Evolutionary conservation across 2,329 filamentous ascomycete genomes (phyloP).

Genomic region (Fusarium paranaense): DNA sequence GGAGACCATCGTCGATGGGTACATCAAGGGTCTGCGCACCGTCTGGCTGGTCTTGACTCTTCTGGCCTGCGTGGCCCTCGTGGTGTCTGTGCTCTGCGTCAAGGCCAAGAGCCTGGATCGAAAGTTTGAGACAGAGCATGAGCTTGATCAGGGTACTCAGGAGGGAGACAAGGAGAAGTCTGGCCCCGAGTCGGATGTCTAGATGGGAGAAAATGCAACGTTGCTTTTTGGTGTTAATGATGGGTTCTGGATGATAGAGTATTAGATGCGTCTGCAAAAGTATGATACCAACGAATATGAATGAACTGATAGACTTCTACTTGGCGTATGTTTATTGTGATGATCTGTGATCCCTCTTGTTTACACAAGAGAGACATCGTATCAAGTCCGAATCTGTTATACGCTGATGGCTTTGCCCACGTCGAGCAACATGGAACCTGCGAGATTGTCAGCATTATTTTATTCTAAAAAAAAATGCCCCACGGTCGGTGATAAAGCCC

Average conservation of each 20-base stretch:
- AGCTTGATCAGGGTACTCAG: slow-evolving; percentile 1
- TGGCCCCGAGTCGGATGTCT: slow-evolving; percentile 13
- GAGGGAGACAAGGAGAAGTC: slow-evolving; percentile 6
- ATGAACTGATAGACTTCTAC: neutral
- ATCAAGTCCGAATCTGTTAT: neutral
- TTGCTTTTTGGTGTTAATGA: neutral
- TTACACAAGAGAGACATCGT: neutral
- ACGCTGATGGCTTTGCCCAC: neutral
- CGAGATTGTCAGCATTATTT: neutral
- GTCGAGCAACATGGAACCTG: neutral
- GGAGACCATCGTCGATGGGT: slow-evolving; percentile 47
- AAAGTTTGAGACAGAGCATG: slow-evolving; percentile 39
- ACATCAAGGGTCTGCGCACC: slow-evolving; percentile 47
- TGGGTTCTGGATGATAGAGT: neutral
- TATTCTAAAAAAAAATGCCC: neutral
- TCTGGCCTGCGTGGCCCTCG: slow-evolving; percentile 41
- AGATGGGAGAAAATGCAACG: neutral
- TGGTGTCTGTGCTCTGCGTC: slow-evolving; percentile 27
- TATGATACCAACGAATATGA: neutral
- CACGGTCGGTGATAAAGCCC: neutral
- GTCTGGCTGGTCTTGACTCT: slow-evolving; percentile 50
- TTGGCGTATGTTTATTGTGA: neutral
- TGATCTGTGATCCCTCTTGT: neutral
- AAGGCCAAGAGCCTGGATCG: slow-evolving; percentile 38
- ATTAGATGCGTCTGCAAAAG: neutral